Percentiles rank a stretch among this genome's conserved stretches.
Conservation (phyloP, 352 stramenopile genomes). For the Pythium rishiriense region DNA sequence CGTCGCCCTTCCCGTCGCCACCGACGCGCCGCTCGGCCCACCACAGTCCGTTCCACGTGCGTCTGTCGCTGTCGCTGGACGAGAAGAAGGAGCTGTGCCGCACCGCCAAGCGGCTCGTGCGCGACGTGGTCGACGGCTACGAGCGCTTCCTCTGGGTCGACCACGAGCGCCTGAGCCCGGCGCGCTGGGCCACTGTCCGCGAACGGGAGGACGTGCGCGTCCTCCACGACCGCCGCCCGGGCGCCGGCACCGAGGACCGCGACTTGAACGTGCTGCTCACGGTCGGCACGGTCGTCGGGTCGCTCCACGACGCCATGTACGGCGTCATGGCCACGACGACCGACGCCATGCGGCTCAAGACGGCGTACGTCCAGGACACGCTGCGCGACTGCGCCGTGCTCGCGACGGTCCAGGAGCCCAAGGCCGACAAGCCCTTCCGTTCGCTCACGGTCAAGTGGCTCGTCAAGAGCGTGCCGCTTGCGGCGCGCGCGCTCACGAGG, state of each 20-base stretch:
- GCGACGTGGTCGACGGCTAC: constrained; percentile 52
- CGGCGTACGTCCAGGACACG: constrained; percentile 49
- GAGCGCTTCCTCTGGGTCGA: constrained; percentile 46
- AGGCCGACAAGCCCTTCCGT: constrained; percentile 48
- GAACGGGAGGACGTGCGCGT: constrained; percentile 49
- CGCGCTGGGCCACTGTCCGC: constrained; percentile 48
- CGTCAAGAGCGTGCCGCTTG: constrained; percentile 47
- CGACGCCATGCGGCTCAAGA: constrained; percentile 61
- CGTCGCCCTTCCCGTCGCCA: background rate
- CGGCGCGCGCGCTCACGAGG: constrained; percentile 38
- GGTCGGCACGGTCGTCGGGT: constrained; percentile 48
- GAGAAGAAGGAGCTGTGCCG: constrained; percentile 56
- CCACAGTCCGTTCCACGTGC: constrained; percentile 45
- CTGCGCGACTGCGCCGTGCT: constrained; percentile 51
- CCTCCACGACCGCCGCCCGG: constrained; percentile 49
- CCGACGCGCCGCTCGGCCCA: constrained; percentile 28
- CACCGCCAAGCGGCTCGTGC: constrained; percentile 48
- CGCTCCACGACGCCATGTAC: constrained; percentile 66
- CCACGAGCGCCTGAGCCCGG: constrained; percentile 35
- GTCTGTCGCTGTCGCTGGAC: constrained; percentile 45
- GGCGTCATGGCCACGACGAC: constrained; percentile 44
- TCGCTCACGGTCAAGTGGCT: constrained; percentile 68
- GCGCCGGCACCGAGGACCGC: constrained; percentile 24
- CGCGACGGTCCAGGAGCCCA: constrained; percentile 45
- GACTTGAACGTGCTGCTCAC: constrained; percentile 25